Evolutionary conservation across 768 basidiomycete genomes (phyloP).

Genomic region (Gloeopeniophorella convolvens): DNA sequence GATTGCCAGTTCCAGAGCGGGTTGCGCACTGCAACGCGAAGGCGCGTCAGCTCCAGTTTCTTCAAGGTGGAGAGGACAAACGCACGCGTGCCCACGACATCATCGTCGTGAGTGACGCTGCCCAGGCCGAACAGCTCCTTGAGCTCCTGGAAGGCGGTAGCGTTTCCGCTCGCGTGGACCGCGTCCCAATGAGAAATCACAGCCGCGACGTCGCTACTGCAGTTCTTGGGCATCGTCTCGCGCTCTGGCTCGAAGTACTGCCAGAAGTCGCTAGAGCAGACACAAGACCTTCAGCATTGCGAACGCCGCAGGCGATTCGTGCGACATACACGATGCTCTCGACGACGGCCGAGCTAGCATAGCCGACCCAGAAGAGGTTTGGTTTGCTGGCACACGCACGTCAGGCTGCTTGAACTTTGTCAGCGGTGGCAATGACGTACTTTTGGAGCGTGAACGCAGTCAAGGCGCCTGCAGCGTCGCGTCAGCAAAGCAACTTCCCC

Average conservation of each 20-base stretch:
- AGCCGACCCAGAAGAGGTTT: conserved; percentile 24
- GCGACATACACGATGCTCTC: background rate
- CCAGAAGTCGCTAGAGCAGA: background rate
- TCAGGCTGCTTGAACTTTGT: background rate
- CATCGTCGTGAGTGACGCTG: background rate
- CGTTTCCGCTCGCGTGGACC: background rate
- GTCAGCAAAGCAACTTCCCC: background rate
- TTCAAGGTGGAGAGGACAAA: background rate
- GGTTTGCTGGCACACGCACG: conserved; percentile 42
- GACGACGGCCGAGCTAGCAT: background rate
- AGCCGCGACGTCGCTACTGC: conserved; percentile 63
- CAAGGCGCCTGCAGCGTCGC: background rate
- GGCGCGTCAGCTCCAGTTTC: background rate
- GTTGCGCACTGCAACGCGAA: conserved; percentile 28
- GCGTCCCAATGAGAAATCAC: conserved; percentile 26
- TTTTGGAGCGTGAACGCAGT: background rate
- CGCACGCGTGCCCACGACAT: background rate
- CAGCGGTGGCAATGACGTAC: background rate
- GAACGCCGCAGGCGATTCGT: background rate
- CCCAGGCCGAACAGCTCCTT: conserved; percentile 31
- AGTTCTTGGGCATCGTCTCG: conserved; percentile 53
- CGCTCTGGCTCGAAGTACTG: background rate
- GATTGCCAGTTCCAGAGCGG: conserved; percentile 64
- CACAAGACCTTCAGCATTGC: background rate
- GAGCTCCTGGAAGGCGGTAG: background rate